Evolutionary conservation across 768 basidiomycete genomes (phyloP).

Genomic region (Pleurotus citrinopileatus): DNA sequence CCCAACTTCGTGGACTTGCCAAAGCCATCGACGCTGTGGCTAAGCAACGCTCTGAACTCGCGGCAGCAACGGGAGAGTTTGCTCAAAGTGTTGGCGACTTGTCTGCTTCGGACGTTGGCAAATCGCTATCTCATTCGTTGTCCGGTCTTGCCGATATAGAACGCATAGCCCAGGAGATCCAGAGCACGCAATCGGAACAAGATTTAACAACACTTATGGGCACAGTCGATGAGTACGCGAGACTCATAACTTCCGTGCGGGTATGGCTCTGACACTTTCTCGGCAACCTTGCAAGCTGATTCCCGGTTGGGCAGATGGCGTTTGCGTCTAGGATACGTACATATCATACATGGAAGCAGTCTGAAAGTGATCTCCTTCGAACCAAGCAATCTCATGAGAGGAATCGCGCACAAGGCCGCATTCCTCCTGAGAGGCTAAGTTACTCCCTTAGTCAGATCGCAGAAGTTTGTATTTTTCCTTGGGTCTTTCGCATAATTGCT

Average conservation of each 20-base stretch:
- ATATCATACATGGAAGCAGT: constrained; percentile 76
- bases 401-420: constrained; percentile 71
- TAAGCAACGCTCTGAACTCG: constrained; percentile 76
- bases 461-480: constrained; percentile 50
- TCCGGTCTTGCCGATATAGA: constrained; percentile 73
- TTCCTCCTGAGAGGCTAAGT: constrained; percentile 66
- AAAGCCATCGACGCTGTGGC: constrained; percentile 86
- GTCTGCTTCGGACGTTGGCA: constrained; percentile 71
- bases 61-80: constrained; percentile 74
- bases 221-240: constrained; percentile 91
- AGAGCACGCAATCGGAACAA: constrained; percentile 72
- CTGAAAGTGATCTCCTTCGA: constrained; percentile 72
- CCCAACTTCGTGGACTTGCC: constrained; percentile 81
- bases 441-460: constrained; percentile 77
- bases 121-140: constrained; percentile 68
- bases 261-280: constrained; percentile 22
- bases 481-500: neutral
- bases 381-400: constrained; percentile 79
- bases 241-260: constrained; percentile 83
- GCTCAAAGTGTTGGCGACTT: constrained; percentile 68
- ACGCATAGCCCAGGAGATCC: constrained; percentile 67
- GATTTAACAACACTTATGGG: constrained; percentile 82
- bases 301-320: constrained; percentile 54
- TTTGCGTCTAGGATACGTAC: constrained; percentile 85
- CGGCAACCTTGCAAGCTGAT: neutral